Percentiles rank a stretch among this genome's conserved stretches.
These are phyloP conservation scores for Penium margaritaceum DNA, from an alignment of 139 green algal genomes.

Conservation along the genomic window DNA sequence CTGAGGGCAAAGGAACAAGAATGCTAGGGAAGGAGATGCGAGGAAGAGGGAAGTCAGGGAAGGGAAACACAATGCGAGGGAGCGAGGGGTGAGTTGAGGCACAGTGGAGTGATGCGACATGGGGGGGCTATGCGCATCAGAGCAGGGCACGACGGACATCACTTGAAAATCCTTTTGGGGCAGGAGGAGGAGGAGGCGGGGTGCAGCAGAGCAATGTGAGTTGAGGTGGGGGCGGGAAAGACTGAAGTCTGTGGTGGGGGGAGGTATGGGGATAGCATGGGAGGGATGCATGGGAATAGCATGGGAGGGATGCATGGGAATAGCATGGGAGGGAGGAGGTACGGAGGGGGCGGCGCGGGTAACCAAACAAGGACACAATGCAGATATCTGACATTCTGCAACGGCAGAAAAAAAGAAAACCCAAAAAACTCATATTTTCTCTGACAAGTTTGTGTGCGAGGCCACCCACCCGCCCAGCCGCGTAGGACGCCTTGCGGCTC, in stretches of 20 bases:
- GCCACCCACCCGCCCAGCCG: no score
- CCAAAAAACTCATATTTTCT: not conserved
- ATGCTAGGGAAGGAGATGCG: not conserved
- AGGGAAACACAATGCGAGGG: not conserved
- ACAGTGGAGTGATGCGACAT: no score
- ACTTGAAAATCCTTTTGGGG: no score
- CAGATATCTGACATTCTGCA: not conserved
- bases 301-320: not conserved
- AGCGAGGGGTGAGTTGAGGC: not conserved
- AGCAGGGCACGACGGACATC: no score
- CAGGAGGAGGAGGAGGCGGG: not conserved
- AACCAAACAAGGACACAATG: not conserved
- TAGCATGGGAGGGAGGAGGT: not conserved
- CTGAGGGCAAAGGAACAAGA: not conserved
- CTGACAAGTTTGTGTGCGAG: no score
- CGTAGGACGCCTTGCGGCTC: not conserved
- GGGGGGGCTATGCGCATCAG: no score
- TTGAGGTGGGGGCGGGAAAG: no score
- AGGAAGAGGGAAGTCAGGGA: not conserved
- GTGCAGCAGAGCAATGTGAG: no score
- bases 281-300: not conserved
- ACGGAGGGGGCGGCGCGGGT: not conserved
- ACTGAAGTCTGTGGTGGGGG: no score
- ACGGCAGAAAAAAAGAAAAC: not conserved
- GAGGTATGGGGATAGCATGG: no score